Evolutionary conservation across 768 basidiomycete species (phyloP).

Genomic region (Trametes cinnabarina): DNA sequence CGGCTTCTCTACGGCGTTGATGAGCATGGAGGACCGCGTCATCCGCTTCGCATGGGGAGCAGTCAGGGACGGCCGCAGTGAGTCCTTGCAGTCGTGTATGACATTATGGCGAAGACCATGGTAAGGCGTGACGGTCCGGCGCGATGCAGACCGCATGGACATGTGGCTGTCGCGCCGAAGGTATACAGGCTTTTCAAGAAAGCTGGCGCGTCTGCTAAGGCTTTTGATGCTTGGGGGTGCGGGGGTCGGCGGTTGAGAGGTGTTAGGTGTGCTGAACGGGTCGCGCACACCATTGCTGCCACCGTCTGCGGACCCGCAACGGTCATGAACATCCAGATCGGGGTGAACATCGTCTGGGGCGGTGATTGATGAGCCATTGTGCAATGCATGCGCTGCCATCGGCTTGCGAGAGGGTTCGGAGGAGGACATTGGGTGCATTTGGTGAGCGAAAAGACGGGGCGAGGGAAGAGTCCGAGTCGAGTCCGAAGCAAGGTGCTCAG

Average conservation of each 20-base stretch:
- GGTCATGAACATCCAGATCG: too few species aligned
- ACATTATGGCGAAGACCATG: slow-evolving; percentile 14
- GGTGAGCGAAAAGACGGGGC: too few species aligned
- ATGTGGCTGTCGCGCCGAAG: slow-evolving; percentile 18
- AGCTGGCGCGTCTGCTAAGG: slow-evolving; percentile 31
- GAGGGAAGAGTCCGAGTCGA: too few species aligned
- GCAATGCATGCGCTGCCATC: slow-evolving; percentile 3
- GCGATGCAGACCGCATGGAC: slow-evolving; percentile 12
- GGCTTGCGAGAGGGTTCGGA: too few species aligned
- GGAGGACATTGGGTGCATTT: too few species aligned
- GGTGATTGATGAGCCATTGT: slow-evolving; percentile 1
- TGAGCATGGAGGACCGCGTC: slow-evolving; percentile 34
- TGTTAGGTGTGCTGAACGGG: slow-evolving; percentile 26
- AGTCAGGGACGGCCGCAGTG: slow-evolving; percentile 14
- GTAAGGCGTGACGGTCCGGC: slow-evolving; percentile 27
- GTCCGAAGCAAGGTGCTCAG: too few species aligned
- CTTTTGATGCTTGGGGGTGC: slow-evolving; percentile 42
- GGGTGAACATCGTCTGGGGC: too few species aligned
- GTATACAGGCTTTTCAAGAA: slow-evolving; percentile 2
- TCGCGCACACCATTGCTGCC: slow-evolving; percentile 17
- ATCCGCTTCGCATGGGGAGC: slow-evolving; percentile 19
- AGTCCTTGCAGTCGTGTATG: neutral
- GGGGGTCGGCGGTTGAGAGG: slow-evolving; percentile 17
- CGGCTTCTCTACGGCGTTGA: slow-evolving; percentile 46
- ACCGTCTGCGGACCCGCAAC: neutral